Evolutionary conservation across 2,329 filamentous ascomycete genomes (phyloP), one percentile per base, ranked within the genome.

Genomic region (Penicillium decumbens): DNA sequence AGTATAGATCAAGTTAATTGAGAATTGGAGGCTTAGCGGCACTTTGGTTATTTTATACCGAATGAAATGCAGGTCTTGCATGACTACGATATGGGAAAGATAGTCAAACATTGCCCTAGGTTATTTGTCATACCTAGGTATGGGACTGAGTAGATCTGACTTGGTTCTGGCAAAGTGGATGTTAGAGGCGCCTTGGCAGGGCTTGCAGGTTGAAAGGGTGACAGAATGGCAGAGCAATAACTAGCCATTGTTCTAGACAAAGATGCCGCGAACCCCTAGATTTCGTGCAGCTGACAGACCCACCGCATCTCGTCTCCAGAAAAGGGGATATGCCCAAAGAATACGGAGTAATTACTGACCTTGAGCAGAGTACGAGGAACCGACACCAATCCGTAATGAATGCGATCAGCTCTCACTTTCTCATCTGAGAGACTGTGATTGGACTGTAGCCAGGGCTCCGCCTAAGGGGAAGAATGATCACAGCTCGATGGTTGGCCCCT

Each of bases 221-320:
- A 30, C 7, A n/a, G n/a, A 18, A 7, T 15, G 13, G 15, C 15
- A 0, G 27, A 20, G 33, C 18, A 5, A 10, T 20, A 18, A 18
- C 15, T 18, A 20, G 33, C 3, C 33, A 12, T 37, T 37, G 18
- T 37, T 23, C 33, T 10, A 37, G 9, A 20, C 33, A 3, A 10
- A 40, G 8, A n/a, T 3, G 27, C 35, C 33, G 32, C 27, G 18
- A 43, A 40, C 44, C 43, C 50, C 43, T 52, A 53, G 44, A 33
- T 58, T 52, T 50, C 50, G 35, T 54, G 54, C 51, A 58, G 56
- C 51, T 52, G 51, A 41, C 37, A 25, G 51, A 53, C 54, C 57
- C 53, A 47, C 45, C 43, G 18, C 30, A 43, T 47, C 47, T 50
- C 30, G 39, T 40, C 49, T 50, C 49, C 37, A 51, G 47, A 55